Base-by-base conservation (phyloP, 257 asterid species). In the Dorcoceras hygrometricum region DNA sequence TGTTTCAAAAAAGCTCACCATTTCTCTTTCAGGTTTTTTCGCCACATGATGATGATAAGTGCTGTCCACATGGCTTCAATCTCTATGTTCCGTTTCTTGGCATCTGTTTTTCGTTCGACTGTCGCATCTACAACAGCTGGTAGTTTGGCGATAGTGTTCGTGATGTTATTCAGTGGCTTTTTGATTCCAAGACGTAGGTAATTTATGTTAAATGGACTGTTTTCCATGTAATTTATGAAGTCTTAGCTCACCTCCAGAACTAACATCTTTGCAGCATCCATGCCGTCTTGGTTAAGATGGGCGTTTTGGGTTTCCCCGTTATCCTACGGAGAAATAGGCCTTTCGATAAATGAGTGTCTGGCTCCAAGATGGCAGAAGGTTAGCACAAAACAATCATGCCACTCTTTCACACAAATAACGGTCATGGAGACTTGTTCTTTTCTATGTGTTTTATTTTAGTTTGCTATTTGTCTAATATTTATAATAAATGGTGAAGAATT, bases 31-130 rank as follows among this genome's bases (percentile, higher is more conserved):
- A 87, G 95, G 86, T 89, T 89, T 62, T 86, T 86, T 62, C 75
- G 85, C 43, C 86, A 80, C 20, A 59, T 86, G 78, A 34, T 86
- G 22, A 25, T 86, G 34, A 64, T 82, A 5, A 86, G 81, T 71
- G 71, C 75, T 55, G 68, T 79, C 63, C 91, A 88, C 89, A 32
- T 86, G 80, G 32, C 91, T 67, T 77, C 84, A 4, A 63, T 69
- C 63, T 86, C 96, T 65, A 72, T 84, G 86, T 84, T 75, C 55
- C 89, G 91, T 31, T 86, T 88, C 79, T 48, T 84, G 73, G 93
- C 96, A 32, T 77, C 89, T 63, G 65, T 79, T 59, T 76, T 73
- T 56, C 94, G 73, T 65, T 77, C 76, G 54, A 43, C 78, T 57
- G 83, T 82, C 76, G 82, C 78, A 23, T 50, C 91, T 11, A 66